These are phyloP conservation scores for Kalmanozyma brasiliensis DNA, from an alignment of 1,284 basidiomycete genomes.

Conservation along the genomic window DNA sequence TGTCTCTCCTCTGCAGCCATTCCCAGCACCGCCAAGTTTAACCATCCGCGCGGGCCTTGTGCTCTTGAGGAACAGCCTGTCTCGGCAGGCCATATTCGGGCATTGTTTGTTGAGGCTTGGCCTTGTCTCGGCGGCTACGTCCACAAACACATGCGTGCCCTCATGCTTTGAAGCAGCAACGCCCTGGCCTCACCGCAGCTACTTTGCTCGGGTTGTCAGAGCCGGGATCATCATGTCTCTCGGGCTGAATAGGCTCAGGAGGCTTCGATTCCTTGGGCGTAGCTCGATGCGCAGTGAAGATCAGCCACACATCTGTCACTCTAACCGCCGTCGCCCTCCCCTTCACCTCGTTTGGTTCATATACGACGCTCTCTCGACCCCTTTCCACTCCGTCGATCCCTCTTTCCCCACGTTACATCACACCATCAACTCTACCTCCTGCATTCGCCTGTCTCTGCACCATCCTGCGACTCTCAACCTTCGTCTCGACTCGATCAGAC, in stretches of 20 bases:
- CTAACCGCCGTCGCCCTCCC: neutral
- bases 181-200: neutral
- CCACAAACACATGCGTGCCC: constrained; percentile 11
- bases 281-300: no score
- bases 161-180: no score
- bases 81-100: neutral
- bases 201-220: no score
- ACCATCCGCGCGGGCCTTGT: no score
- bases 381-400: neutral
- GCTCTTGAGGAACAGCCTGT: no score
- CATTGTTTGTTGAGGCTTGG: constrained; percentile 9
- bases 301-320: no score
- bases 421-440: neutral
- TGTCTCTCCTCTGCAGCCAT: constrained; percentile 1
- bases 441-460: no score
- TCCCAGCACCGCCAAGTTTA: neutral
- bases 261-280: no score
- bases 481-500: no score
- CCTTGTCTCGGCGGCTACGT: constrained; percentile 10
- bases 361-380: neutral
- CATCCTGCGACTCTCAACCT: no score
- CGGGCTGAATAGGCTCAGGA: no score
- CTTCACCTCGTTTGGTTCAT: constrained; percentile 9
- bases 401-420: neutral
- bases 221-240: no score